Evolutionary conservation across 306 rosid species (phyloP), one percentile per base, ranked within the genome.

Genomic region (Trifolium fragiferum): DNA sequence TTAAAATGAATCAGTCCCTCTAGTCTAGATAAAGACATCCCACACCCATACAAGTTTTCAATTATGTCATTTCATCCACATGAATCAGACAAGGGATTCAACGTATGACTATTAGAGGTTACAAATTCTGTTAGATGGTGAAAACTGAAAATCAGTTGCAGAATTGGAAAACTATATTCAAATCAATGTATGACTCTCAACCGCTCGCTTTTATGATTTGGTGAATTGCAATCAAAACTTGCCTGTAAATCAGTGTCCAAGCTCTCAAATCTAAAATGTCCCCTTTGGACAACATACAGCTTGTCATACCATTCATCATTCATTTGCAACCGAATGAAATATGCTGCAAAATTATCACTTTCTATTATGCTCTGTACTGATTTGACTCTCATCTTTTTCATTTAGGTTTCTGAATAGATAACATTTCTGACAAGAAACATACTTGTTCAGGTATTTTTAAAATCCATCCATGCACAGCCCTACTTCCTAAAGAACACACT

Each of bases 1-100:
- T 23, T 40, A 35, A 8, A 53, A 53, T 53, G 75, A 70, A 3
- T 37, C 51, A 54, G 53, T 19, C 53, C 54, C 51, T 54, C 62
- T 43, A 54, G n/a, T 71, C 15, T 30, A 35, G 37, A 54, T 6
- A 70, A 20, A 54, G 14, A 35, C 4, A 38, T 20, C n/a, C n/a
- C 51, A 58, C 49, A 47, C 5, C 14, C 58, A 72, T 37, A n/a
- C n/a, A 71, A 25, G 54, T 19, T 43, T 40, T 58, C 46, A 58
- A 53, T 21, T 21, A 71, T 33, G 14, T 51, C 32, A 8, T 19
- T 77, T 60, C 71, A 60, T 77, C 33, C 46, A 15, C 33, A 23
- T 69, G 44, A 60, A 60, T 70, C 66, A 51, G 41, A 62, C 32
- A 72, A 62, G 13, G 9, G 6, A 27, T 25, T 19, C 32, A 54